Base-by-base conservation (phyloP, 768 basidiomycete species). In the Boletus reticuloceps region DNA sequence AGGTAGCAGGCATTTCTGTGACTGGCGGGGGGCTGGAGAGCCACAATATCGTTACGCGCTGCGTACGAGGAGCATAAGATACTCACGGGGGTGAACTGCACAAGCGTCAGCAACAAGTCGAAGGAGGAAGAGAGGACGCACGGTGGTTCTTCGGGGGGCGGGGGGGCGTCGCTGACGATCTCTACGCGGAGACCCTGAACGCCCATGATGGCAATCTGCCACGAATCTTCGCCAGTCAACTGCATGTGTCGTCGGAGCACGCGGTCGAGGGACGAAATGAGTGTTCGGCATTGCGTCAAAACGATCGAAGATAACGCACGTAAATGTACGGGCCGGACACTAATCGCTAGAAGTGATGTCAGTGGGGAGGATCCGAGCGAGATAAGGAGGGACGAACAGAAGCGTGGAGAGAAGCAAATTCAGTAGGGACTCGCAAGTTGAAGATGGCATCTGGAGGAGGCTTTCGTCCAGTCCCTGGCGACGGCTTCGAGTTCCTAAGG, bases 201-300 rank as follows among this genome's bases (percentile, higher is more conserved):
- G 51, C 88, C 86, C 79, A 87, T 85, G 53, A 82, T 82, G n/a
- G 91, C 90, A 58, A 94, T 92, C 75, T 92, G 89, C 69, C 85
- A 94, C 8, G 91, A 92, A 64, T 92, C 91, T 67, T 94, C 90
- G 49, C 86, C 81, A 14, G 88, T 89, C 54, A 93, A 75, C 90
- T 92, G 59, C 13, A 55, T 58, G 50, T 17, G 38, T 61, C 58
- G 38, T 61, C 58, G 58, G 57, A 41, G 44, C 64, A 64, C 62
- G 64, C 62, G 64, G 52, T 40, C 60, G 47, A 59, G 49, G 57
- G 34, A 50, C 31, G 54, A 55, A 29, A 55, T 59, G 50, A 61
- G 48, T 36, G 36, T 31, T 46, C 25, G 11, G 31, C 41, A 49
- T 53, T 60, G 57, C 51, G 41, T 44, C 48, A 46, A 43, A 29